phyloP scores from a whole-genome alignment of 148 eudicot species.

The Rhododendron kiyosumense region DNA sequence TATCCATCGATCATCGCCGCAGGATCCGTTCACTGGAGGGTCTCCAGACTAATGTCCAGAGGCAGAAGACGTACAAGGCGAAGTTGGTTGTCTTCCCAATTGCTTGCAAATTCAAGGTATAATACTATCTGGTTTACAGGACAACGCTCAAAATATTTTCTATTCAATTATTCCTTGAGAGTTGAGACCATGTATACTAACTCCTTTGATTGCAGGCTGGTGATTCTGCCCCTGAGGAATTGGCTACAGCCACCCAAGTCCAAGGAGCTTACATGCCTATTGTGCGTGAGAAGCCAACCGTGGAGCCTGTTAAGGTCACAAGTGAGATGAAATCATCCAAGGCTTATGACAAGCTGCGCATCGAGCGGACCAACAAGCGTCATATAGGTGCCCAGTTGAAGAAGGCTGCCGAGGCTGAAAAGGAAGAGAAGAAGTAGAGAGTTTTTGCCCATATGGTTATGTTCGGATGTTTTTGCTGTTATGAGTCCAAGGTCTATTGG shows the following conservation, averaged over 20 bases:
- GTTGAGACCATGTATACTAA: background rate
- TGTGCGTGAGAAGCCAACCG: background rate
- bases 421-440: constrained; percentile 52
- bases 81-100: constrained; percentile 82
- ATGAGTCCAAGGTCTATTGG: background rate
- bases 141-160: background rate
- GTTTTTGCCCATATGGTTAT: background rate
- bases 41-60: constrained; percentile 56
- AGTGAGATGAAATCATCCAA: constrained; percentile 34
- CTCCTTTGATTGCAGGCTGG: constrained; percentile 38
- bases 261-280: constrained; percentile 47
- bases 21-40: constrained; percentile 61
- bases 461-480: background rate
- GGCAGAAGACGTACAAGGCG: constrained; percentile 76
- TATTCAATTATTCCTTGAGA: background rate
- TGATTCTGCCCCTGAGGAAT: constrained; percentile 45
- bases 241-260: constrained; percentile 52
- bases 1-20: constrained; percentile 72
- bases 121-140: background rate
- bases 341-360: constrained; percentile 46
- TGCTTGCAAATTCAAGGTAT: constrained; percentile 51
- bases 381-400: constrained; percentile 42
- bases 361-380: constrained; percentile 44
- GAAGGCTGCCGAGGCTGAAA: constrained; percentile 62
- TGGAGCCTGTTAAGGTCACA: constrained; percentile 47